Conservation (phyloP, 2,329 filamentous ascomycete genomes). For the Pezicula radicicola region DNA sequence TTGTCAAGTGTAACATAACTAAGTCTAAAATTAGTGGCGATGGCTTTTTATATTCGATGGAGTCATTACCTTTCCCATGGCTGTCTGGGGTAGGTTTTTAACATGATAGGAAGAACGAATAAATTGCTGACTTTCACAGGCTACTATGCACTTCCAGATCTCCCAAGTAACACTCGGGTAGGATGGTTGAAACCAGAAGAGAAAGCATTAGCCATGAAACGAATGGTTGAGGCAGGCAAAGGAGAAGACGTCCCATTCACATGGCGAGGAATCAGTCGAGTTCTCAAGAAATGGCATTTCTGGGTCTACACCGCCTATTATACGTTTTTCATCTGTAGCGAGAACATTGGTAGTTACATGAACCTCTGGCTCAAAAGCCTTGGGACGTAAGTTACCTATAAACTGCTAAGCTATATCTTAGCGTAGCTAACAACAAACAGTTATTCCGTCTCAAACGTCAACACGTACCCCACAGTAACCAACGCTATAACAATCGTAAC, state of each 20-base stretch:
- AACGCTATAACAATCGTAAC: constrained; percentile 25
- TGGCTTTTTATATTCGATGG: constrained; percentile 25
- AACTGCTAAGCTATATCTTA: constrained; percentile 18
- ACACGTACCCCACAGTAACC: constrained; percentile 27
- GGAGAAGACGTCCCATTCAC: constrained; percentile 16
- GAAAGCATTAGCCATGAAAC: constrained; percentile 14
- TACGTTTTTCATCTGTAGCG: constrained; percentile 26
- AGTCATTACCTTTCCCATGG: constrained; percentile 24
- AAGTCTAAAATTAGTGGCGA: constrained; percentile 6
- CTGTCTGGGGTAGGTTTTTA: constrained; percentile 19
- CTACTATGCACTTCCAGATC: constrained; percentile 13
- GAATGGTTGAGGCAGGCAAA: constrained; percentile 13
- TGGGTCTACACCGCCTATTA: constrained; percentile 29
- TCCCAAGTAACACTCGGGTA: constrained; percentile 8
- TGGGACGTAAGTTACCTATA: constrained; percentile 18
- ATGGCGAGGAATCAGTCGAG: constrained; percentile 21
- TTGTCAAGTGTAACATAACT: no score
- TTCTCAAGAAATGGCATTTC: constrained; percentile 31
- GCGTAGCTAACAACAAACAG: constrained; percentile 11
- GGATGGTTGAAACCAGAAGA: constrained; percentile 17
- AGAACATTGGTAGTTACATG: constrained; percentile 25
- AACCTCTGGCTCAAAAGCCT: constrained; percentile 18
- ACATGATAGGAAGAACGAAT: constrained; percentile 5
- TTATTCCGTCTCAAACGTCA: constrained; percentile 28
- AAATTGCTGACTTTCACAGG: constrained; percentile 1